phyloP scores from a whole-genome alignment of 2,329 filamentous ascomycete genomes.

The Mycosphaerella arachidis region DNA sequence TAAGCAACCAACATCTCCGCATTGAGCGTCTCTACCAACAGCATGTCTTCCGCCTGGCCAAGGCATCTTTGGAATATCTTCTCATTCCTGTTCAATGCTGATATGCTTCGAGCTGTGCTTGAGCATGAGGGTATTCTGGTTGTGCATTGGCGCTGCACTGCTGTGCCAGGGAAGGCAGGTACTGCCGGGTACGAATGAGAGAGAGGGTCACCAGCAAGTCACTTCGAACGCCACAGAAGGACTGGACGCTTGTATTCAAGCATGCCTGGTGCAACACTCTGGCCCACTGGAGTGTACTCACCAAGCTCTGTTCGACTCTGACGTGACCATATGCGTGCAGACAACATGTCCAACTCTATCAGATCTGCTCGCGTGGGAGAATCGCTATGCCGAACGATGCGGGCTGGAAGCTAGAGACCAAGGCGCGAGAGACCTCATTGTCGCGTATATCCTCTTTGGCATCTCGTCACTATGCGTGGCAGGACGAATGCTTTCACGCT shows the following conservation, averaged over 20 bases:
- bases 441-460: constrained; percentile 5
- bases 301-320: constrained; percentile 9
- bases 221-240: not conserved
- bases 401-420: constrained; percentile 5
- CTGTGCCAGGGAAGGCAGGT: not conserved
- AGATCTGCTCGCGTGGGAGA: constrained; percentile 14
- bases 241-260: not conserved
- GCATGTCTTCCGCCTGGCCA: not conserved
- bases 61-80: not conserved
- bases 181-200: not conserved
- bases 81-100: not conserved
- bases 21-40: not conserved
- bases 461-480: constrained; percentile 4
- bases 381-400: constrained; percentile 9
- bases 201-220: not conserved
- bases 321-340: constrained; percentile 11
- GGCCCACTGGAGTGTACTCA: not conserved
- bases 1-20: not conserved
- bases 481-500: constrained; percentile 8
- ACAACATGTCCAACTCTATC: constrained; percentile 3
- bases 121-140: not conserved
- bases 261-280: not conserved
- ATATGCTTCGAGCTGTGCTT: not conserved
- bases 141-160: not conserved
- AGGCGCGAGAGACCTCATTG: not conserved